Conservation (phyloP, 1,284 basidiomycete species). For the Cerrena zonata region DNA sequence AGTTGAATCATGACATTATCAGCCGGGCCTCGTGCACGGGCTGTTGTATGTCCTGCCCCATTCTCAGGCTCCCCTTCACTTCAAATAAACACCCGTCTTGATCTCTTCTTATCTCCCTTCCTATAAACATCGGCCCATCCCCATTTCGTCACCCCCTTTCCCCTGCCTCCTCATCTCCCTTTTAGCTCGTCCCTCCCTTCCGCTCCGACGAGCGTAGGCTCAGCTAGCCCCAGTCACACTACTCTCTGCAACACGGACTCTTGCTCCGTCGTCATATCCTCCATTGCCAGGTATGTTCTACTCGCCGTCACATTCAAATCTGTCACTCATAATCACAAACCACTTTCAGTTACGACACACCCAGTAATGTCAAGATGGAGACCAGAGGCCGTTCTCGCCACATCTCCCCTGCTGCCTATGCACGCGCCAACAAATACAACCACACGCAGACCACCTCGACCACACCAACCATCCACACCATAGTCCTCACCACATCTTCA, state of each 20-base stretch:
- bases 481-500: slow-evolving; percentile 7
- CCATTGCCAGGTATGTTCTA: slow-evolving; percentile 6
- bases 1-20: neutral
- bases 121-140: neutral
- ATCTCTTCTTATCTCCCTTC: neutral
- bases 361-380: slow-evolving; percentile 20
- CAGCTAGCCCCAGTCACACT: too few relatives aligned
- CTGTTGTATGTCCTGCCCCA: neutral
- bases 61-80: neutral
- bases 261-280: too few relatives aligned
- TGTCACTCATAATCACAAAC: slow-evolving; percentile 1
- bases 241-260: too few relatives aligned
- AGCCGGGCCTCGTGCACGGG: neutral
- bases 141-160: slow-evolving; percentile 9
- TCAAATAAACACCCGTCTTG: neutral
- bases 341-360: too few relatives aligned
- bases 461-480: slow-evolving; percentile 11
- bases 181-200: slow-evolving; percentile 16
- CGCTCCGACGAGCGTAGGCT: too few relatives aligned
- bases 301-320: slow-evolving; percentile 12
- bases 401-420: slow-evolving; percentile 22
- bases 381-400: slow-evolving; percentile 26
- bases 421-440: slow-evolving; percentile 12
- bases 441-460: neutral
- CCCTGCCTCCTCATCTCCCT: slow-evolving; percentile 9